Conservation (phyloP, 225 moss, liverwort and hornwort genomes). For the Pleurozium schreberi region DNA sequence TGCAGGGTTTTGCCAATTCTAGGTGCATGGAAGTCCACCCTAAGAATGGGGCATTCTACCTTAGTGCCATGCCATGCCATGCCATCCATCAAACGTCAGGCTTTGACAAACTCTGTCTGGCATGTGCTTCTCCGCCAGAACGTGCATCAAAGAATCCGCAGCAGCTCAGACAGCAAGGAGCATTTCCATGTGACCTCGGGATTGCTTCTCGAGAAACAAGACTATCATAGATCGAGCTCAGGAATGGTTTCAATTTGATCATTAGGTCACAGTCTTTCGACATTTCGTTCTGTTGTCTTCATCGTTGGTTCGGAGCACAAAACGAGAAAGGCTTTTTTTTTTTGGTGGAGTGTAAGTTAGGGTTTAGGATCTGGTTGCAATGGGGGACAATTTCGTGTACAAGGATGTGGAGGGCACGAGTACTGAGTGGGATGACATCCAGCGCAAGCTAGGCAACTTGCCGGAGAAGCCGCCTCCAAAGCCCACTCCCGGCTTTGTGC, state of each 20-base stretch:
- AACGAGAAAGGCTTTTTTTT: background rate
- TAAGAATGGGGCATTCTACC: background rate
- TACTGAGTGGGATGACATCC: conserved; percentile 94
- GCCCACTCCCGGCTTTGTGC: conserved; percentile 53
- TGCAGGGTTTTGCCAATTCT: background rate
- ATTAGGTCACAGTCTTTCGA: background rate
- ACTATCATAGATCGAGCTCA: background rate
- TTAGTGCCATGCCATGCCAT: background rate
- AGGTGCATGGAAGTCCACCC: background rate
- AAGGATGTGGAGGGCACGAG: conserved; percentile 94
- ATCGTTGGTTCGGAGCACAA: background rate
- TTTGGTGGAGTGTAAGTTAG: background rate
- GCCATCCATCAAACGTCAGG: background rate
- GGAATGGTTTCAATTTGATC: background rate
- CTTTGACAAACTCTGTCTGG: background rate
- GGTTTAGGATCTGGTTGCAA: background rate
- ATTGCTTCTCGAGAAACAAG: background rate
- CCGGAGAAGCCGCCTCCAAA: conserved; percentile 57
- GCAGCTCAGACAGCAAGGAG: background rate
- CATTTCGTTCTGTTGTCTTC: background rate
- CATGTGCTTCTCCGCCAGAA: background rate
- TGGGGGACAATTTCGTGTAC: conserved; percentile 93
- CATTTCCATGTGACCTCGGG: background rate
- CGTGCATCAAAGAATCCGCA: background rate
- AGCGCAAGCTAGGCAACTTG: conserved; percentile 79